phyloP scores from a whole-genome alignment of 164 flowering plant species.

The Pachysandra terminalis region DNA sequence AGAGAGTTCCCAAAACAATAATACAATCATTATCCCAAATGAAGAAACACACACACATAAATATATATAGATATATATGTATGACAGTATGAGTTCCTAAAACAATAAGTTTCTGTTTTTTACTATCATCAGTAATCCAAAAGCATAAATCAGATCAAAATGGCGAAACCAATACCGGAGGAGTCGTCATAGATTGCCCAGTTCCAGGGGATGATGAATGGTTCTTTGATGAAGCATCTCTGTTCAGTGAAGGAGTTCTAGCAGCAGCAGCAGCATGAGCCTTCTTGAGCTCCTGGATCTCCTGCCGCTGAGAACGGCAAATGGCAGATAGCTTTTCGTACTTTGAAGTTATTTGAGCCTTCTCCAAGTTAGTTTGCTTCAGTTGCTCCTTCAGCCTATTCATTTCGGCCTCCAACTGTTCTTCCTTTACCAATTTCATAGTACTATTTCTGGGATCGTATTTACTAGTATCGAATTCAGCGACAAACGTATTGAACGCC shows the following conservation, averaged over 20 bases:
- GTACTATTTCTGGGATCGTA: slow-evolving; percentile 27
- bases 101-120: neutral
- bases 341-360: slow-evolving; percentile 76
- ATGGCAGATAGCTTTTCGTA: slow-evolving; percentile 90
- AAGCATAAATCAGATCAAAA: neutral
- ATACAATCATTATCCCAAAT: neutral
- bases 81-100: neutral
- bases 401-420: slow-evolving; percentile 56
- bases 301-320: slow-evolving; percentile 93
- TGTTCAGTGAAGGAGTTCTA: slow-evolving; percentile 58
- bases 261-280: slow-evolving; percentile 66
- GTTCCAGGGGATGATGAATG: slow-evolving; percentile 34
- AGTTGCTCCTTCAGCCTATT: slow-evolving; percentile 71
- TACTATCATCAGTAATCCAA: neutral
- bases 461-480: slow-evolving; percentile 72
- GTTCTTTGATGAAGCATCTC: slow-evolving; percentile 34
- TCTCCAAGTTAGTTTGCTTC: slow-evolving; percentile 60
- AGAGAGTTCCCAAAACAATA: neutral
- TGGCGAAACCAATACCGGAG: slow-evolving; percentile 38
- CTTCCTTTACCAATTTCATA: slow-evolving; percentile 33
- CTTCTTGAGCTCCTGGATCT: slow-evolving; percentile 89
- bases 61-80: no score
- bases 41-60: neutral
- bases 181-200: slow-evolving; percentile 18
- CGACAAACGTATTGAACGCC: slow-evolving; percentile 68